Base-by-base conservation (phyloP, 1,139 yeast genomes). In the Diutina neorugosa region DNA sequence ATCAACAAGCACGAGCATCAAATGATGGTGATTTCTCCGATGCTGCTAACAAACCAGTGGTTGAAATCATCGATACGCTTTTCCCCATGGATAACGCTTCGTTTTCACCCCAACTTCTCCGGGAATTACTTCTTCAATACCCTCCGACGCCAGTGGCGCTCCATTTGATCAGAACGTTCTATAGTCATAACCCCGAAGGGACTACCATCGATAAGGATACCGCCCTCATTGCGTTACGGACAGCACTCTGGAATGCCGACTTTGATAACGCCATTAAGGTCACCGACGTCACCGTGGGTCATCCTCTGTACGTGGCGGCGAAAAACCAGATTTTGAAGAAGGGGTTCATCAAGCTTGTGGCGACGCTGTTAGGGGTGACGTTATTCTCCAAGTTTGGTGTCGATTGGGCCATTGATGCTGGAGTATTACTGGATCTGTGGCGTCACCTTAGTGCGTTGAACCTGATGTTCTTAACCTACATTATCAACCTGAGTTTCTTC, bases 171-270 rank as follows among this genome's bases (percentile, higher is more conserved):
- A 62, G 67, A 52, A 53, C 60, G 6, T 77, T 60, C 60, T 76
- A 79, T 60, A 54, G 60, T 41, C 64, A 66, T 51, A 68, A 74
- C 54, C 72, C 77, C 0, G 54, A 58, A 0, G 59, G 60, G 0
- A 60, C 58, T 31, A 23, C 19, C 19, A 69, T 84, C 3, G 73
- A 75, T 14, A 70, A 69, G 53, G 67, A 69, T 0, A 63, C 73
- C 2, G 83, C 86, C 1, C 68, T 84, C 66, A 75, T 85, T 23
- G 86, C 91, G 0, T 78, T 86, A 56, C 68, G 93, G 20, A 65
- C 74, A 49, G 73, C 83, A 6, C 66, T 85, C 1, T 82, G 75
- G 66, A 73, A 78, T 57, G 86, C 82, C 1, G 83, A 84, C 54
- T 73, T 84, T 55, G 70, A 73, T 43, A 71, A 71, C 50, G 87